Percentiles rank a stretch among this genome's conserved stretches.
Conservation (phyloP, 2,329 filamentous ascomycete genomes). For the Stenocarpella maydis region DNA sequence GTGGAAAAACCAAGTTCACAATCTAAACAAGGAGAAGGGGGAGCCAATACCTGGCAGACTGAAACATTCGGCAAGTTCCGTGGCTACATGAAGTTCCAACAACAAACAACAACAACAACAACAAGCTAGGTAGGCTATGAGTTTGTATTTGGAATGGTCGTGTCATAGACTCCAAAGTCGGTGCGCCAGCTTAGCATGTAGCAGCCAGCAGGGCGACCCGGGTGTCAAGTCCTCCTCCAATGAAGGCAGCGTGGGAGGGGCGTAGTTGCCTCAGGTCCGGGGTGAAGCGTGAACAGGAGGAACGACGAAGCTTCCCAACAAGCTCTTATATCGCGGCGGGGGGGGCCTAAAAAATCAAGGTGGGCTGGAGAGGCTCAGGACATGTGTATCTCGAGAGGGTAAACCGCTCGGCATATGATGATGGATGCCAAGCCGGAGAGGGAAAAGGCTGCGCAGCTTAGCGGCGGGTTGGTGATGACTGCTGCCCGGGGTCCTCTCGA, state of each 20-base stretch:
- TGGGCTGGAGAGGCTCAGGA: constrained; percentile 14
- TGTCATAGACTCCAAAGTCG: constrained; percentile 31
- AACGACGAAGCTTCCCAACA: neutral
- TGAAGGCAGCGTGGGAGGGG: neutral
- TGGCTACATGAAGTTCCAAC: neutral
- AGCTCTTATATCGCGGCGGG: neutral
- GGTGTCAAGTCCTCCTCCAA: neutral
- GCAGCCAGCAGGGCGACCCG: constrained; percentile 3
- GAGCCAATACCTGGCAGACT: neutral
- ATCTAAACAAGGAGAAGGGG: neutral
- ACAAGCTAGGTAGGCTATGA: no score
- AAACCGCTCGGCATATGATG: constrained; percentile 18
- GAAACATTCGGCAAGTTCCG: neutral
- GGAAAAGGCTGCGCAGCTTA: constrained; percentile 13
- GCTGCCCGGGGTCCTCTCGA: neutral
- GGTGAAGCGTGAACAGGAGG: neutral
- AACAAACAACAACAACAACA: neutral
- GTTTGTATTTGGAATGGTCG: constrained; percentile 25
- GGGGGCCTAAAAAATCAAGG: neutral
- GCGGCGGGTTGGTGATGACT: neutral
- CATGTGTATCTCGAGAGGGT: neutral
- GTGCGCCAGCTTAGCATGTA: constrained; percentile 29
- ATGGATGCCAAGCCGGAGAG: constrained; percentile 3
- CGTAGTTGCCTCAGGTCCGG: neutral
- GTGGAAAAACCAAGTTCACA: neutral